Base-by-base conservation (phyloP, 1,139 yeast species). In the Pichia sp. region DNA sequence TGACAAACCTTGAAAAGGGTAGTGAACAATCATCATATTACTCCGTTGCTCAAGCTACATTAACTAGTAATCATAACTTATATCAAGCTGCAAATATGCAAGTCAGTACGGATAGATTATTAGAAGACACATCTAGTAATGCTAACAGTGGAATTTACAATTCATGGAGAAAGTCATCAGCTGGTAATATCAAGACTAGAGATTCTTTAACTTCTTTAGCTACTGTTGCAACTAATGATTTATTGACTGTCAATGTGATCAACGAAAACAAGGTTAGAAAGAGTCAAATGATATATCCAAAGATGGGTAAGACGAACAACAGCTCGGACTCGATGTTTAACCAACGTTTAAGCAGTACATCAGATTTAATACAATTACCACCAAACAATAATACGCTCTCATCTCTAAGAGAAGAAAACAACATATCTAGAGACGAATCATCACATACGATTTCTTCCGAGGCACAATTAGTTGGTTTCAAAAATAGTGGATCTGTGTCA, bases 201-300 rank as follows among this genome's bases (percentile, higher is more conserved):
- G 80, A 78, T 42, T 85, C 94, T 18, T 73, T 80, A 50, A 79
- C 77, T 31, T 86, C 96, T 0, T 61, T 86, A 54, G 91, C 93
- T 32, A 89, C 96, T 0, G 93, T 90, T 24, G 83, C 93, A 42
- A 87, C 96, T 0, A 90, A 84, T 48, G 94, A 89, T 64, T 72
- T 90, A 40, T 76, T 89, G 60, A 85, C 90, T 10, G 89, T 93
- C 34, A 77, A 91, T 58, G 91, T 88, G 21, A 85, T 82, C 20
- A 85, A 81, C 56, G 69, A 70, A 41, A 66, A 67, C 37, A 59
- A 70, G 30, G 65, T 66, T 38, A 70, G 71, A 52, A 58, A 59
- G 42, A 61, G 67, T 36, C 68, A 64, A 47, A 42, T 59, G 47
- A 52, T 56, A 33, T 50, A 59, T 47, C 51, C 62, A 17, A 30